Evolutionary conservation across 257 asterid genomes (phyloP).

Genomic region (Nicotiana undulata): DNA sequence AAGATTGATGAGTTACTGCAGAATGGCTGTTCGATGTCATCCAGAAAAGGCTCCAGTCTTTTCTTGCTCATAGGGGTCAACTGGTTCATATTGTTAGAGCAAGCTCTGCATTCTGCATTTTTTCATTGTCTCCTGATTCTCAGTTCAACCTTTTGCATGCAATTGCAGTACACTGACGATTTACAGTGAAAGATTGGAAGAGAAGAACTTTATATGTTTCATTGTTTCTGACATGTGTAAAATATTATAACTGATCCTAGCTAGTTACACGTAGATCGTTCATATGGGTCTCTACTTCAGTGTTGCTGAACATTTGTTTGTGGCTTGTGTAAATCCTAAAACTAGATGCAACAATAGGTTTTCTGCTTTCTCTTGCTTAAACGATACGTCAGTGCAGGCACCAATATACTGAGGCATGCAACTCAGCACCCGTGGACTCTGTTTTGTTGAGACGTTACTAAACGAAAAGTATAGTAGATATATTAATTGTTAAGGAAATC

Average conservation of each 20-base stretch:
- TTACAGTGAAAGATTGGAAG: not conserved
- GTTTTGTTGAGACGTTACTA: not conserved
- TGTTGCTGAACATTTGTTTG: not conserved
- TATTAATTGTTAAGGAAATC: not conserved
- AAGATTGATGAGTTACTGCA: not conserved
- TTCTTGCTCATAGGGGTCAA: not conserved
- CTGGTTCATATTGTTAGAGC: not conserved
- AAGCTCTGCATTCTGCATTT: not conserved
- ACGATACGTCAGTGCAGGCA: not conserved
- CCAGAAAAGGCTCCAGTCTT: not conserved
- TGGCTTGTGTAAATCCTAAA: not conserved
- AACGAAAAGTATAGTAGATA: not conserved
- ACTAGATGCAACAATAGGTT: not conserved
- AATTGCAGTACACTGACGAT: not conserved
- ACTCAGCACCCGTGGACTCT: not conserved
- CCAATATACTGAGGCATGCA: not conserved
- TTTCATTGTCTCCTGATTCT: not conserved
- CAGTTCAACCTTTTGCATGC: not conserved
- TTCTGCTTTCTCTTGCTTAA: not conserved
- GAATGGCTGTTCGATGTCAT: not conserved
- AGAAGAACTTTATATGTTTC: not conserved
- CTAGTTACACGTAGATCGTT: not conserved
- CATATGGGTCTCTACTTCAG: not conserved
- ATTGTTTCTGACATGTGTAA: not conserved
- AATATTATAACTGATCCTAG: not conserved